These are phyloP conservation scores for Collariella sp. DNA, from an alignment of 495 filamentous ascomycete genomes.

Conservation along the genomic window DNA sequence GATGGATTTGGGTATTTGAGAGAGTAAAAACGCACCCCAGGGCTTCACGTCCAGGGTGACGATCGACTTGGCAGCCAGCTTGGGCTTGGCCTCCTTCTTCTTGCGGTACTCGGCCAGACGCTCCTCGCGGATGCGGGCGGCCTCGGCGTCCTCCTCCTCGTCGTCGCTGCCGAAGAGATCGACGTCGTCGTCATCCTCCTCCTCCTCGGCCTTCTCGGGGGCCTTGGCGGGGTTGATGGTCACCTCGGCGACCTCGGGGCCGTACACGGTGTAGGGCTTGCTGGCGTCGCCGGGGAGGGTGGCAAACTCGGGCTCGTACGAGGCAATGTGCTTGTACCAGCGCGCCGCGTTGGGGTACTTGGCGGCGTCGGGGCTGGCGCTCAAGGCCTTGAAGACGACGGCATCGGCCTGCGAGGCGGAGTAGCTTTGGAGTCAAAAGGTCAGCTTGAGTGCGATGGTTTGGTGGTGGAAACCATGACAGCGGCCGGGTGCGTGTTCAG, in stretches of 20 bases:
- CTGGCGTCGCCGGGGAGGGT: slow-evolving; percentile 86
- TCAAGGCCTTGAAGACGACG: slow-evolving; percentile 83
- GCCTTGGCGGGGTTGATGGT: slow-evolving; percentile 82
- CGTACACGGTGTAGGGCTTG: slow-evolving; percentile 80
- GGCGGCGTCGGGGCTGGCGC: slow-evolving; percentile 58
- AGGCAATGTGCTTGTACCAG: slow-evolving; percentile 98
- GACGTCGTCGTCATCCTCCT: slow-evolving; percentile 73
- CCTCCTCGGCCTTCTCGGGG: slow-evolving; percentile 44
- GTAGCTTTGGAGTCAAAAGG: slow-evolving; percentile 45
- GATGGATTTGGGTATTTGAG: neutral
- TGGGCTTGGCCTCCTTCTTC: slow-evolving; percentile 91
- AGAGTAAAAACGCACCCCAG: slow-evolving; percentile 70
- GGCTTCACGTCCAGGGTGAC: slow-evolving; percentile 97
- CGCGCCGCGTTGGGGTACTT: slow-evolving; percentile 92
- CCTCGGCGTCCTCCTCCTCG: slow-evolving; percentile 88
- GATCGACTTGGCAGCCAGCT: slow-evolving; percentile 87
- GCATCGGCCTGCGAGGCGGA: slow-evolving; percentile 91
- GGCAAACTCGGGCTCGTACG: slow-evolving; percentile 83
- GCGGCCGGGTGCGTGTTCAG: slow-evolving; percentile 47
- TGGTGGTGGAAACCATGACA: too few relatives aligned
- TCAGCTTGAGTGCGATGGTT: neutral
- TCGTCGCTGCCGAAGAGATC: slow-evolving; percentile 85
- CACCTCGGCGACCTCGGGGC: slow-evolving; percentile 68
- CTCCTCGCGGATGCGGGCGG: slow-evolving; percentile 71
- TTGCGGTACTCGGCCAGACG: slow-evolving; percentile 87